Evolutionary conservation across 2,329 filamentous ascomycete species (phyloP), one percentile per base, ranked within the genome.

Genomic region (Xylogone sp.): DNA sequence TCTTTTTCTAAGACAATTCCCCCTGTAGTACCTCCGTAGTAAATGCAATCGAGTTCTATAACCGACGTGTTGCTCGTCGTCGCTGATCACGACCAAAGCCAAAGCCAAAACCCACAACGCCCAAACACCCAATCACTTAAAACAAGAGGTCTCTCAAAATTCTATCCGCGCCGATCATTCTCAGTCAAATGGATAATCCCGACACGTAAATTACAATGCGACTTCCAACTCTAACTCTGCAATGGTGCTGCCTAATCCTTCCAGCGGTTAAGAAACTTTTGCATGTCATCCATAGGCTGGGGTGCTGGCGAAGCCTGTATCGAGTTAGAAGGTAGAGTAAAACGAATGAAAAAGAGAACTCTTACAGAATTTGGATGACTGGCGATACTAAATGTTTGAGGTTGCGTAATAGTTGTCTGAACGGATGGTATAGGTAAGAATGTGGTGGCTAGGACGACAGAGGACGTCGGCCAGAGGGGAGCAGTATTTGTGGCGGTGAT

Each of bases 401-500:
- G 21, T 56, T 70, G 62, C 4, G 68, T 71, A 31, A 68, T 46
- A n/a, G 70, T 72, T 3, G 65, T 69, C 9, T 56, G 50, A 46
- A 65, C 53, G 21, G 58, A 65, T 42, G 68, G 61, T 24, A 56
- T 49, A 22, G 60, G 56, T n/a, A 69, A 49, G 47, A 55, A 67
- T 2, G 64, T 66, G 20, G 56, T 66, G 21, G 67, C 70, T 13
- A 69, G 54, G 8, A 52, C 50, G 27, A 68, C 68, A 6, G 62
- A 58, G 31, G 66, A 70, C 3, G 66, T 69, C 34, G 69, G 67
- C 51, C 63, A 68, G 21, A 66, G 61, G 46, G 65, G 68, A 21
- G 56, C 57, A n/a, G 63, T 64, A 13, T 64, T 65, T 16, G 66
- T 69, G n/a, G 66, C 67, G 24, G 66, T 70, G 43, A 72, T 72